These are phyloP conservation scores for Pseudopediastrum boryanum DNA, from an alignment of 139 green algal genomes.

Conservation along the genomic window DNA sequence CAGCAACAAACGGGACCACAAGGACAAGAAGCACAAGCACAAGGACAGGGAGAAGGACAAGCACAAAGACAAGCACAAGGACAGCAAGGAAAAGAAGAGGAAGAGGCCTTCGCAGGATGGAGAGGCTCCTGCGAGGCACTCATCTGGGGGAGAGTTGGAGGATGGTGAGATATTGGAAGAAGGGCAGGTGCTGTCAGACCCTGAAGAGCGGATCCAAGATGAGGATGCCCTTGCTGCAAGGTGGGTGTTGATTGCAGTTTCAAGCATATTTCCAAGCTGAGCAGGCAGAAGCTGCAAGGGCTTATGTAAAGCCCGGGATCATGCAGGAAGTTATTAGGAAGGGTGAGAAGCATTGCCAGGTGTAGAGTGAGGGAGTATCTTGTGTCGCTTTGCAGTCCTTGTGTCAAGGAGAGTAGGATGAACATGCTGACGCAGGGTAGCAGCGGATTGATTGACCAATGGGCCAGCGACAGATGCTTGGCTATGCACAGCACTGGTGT, in stretches of 20 bases:
- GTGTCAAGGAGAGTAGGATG: too few relatives aligned
- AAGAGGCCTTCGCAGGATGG: background rate
- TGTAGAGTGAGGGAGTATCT: background rate
- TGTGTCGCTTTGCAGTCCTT: background rate
- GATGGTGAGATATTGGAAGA: conserved; percentile 36
- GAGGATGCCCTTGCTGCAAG: background rate
- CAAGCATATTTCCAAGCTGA: too few relatives aligned
- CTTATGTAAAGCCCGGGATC: background rate
- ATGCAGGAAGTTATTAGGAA: background rate
- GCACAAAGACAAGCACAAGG: conserved; percentile 56
- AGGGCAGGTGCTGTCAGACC: background rate
- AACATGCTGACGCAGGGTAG: too few relatives aligned
- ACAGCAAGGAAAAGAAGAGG: conserved; percentile 23
- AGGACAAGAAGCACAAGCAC: background rate
- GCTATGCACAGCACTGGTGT: too few relatives aligned
- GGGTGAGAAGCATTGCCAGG: background rate
- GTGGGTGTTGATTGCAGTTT: too few relatives aligned
- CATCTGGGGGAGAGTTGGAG: conserved; percentile 14
- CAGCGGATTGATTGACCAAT: too few relatives aligned
- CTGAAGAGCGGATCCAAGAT: background rate
- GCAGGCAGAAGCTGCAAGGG: background rate
- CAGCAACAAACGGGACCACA: background rate
- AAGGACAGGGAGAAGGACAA: conserved; percentile 44
- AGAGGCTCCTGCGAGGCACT: background rate
- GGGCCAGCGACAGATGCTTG: too few relatives aligned